These are phyloP conservation scores for Tetracladium setigerum DNA, from an alignment of 495 filamentous ascomycete species.

Conservation along the genomic window DNA sequence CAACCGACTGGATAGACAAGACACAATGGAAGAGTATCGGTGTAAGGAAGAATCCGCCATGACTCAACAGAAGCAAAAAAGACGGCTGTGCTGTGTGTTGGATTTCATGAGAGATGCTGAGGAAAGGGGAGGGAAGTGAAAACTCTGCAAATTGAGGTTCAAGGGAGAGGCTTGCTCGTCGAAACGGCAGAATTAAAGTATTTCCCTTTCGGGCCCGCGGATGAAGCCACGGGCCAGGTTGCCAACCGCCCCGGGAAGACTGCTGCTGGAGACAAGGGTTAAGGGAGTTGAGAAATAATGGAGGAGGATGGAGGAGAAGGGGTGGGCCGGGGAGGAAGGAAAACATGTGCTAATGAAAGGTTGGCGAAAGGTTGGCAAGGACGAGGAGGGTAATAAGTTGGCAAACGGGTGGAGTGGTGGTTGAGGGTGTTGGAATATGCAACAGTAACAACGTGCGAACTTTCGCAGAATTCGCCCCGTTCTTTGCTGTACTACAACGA, in stretches of 20 bases:
- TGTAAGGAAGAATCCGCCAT: slow-evolving; percentile 6
- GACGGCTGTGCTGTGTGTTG: neutral
- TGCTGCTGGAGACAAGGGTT: too few species aligned
- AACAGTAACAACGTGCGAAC: too few species aligned
- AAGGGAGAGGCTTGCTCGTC: slow-evolving; percentile 13
- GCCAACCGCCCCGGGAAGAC: neutral
- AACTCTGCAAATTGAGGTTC: slow-evolving; percentile 19
- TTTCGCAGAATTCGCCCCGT: too few species aligned
- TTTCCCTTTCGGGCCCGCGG: slow-evolving; percentile 1
- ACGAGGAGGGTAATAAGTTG: neutral
- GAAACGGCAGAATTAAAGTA: slow-evolving; percentile 10
- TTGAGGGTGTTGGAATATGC: too few species aligned
- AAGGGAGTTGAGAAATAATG: neutral
- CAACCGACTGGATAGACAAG: slow-evolving; percentile 5
- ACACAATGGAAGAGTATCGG: slow-evolving; percentile 1
- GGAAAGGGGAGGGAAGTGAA: slow-evolving; percentile 9
- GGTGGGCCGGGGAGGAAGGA: too few species aligned
- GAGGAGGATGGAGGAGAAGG: neutral
- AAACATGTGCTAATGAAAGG: neutral
- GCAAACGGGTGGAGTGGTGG: too few species aligned
- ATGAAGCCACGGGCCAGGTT: slow-evolving; percentile 7
- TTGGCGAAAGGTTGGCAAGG: neutral
- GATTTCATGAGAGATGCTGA: neutral
- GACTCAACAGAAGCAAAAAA: slow-evolving; percentile 4
- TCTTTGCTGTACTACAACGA: too few species aligned